phyloP scores from a whole-genome alignment of 805 yeast genomes.

The Starmerella stigmatis region DNA sequence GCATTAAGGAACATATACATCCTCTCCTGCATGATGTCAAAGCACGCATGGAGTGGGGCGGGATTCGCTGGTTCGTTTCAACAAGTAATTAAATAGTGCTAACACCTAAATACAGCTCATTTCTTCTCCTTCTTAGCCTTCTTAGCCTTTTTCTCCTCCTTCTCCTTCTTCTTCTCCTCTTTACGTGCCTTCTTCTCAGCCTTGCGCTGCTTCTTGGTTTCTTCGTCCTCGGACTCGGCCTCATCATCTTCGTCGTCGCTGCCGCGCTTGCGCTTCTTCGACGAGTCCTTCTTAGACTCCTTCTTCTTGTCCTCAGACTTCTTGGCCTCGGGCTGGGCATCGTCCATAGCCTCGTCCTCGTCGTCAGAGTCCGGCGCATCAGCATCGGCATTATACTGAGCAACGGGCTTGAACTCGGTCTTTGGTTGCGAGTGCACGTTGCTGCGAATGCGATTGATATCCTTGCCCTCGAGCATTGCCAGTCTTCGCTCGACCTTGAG shows the following conservation, averaged over 20 bases:
- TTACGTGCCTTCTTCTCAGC: conserved; percentile 22
- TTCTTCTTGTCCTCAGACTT: conserved; percentile 19
- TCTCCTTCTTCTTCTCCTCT: conserved; percentile 20
- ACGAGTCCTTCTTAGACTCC: conserved; percentile 17
- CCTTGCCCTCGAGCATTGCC: conserved; percentile 93
- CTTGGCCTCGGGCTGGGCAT: conserved; percentile 20
- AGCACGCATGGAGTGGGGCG: too few species aligned
- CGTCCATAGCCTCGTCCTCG: conserved; percentile 32
- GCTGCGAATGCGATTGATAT: conserved; percentile 68
- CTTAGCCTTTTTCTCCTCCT: conserved; percentile 22
- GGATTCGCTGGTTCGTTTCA: background rate
- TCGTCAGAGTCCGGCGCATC: conserved; percentile 54
- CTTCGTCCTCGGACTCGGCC: conserved; percentile 19
- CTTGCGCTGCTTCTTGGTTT: conserved; percentile 20
- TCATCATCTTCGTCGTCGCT: conserved; percentile 12
- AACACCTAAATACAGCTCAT: background rate
- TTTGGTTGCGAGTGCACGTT: conserved; percentile 66
- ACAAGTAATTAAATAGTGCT: conserved; percentile 1
- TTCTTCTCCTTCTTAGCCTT: conserved; percentile 20
- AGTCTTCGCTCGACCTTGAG: conserved; percentile 89
- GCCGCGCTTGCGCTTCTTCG: conserved; percentile 6
- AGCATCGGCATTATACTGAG: conserved; percentile 91
- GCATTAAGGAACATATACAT: too few species aligned
- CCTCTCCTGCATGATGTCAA: too few species aligned
- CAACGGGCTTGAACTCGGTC: conserved; percentile 73